phyloP scores from a whole-genome alignment of 78 protist species.

The Creolimax fragrantissima region DNA sequence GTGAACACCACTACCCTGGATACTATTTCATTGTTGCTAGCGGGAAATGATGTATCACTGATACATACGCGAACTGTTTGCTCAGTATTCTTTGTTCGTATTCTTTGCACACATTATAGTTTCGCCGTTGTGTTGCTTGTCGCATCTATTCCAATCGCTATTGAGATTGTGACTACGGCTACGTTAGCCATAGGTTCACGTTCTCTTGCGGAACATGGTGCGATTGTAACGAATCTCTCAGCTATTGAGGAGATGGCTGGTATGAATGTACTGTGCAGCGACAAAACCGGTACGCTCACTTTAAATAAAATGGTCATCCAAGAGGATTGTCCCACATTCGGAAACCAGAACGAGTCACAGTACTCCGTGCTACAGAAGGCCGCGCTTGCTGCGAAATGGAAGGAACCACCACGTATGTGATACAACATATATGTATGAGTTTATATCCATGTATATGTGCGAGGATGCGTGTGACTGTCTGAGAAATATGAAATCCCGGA shows the following conservation, averaged over 20 bases:
- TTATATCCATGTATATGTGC: no score
- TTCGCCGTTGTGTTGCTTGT: slow-evolving; percentile 49
- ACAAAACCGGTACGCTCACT: slow-evolving; percentile 96
- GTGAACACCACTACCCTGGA: no score
- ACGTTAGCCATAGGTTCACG: slow-evolving; percentile 77
- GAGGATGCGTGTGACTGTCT: no score
- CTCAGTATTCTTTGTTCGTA: no score
- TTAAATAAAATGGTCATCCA: slow-evolving; percentile 60
- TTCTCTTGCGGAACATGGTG: slow-evolving; percentile 55
- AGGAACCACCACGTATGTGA: slow-evolving; percentile 8
- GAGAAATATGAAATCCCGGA: no score
- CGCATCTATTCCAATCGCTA: slow-evolving; percentile 60
- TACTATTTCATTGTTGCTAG: no score
- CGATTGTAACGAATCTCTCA: slow-evolving; percentile 68
- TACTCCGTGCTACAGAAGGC: background rate
- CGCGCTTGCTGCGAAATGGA: slow-evolving; percentile 24
- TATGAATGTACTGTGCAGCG: slow-evolving; percentile 51
- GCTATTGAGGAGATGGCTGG: slow-evolving; percentile 44
- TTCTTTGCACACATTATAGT: background rate
- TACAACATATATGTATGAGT: no score
- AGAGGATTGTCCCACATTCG: slow-evolving; percentile 13
- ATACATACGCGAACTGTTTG: no score
- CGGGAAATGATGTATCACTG: no score
- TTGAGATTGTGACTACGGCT: slow-evolving; percentile 62
- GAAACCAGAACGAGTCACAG: background rate